Base-by-base conservation (phyloP, 2,329 filamentous ascomycete genomes). In the Dactylellina drechsleri region DNA sequence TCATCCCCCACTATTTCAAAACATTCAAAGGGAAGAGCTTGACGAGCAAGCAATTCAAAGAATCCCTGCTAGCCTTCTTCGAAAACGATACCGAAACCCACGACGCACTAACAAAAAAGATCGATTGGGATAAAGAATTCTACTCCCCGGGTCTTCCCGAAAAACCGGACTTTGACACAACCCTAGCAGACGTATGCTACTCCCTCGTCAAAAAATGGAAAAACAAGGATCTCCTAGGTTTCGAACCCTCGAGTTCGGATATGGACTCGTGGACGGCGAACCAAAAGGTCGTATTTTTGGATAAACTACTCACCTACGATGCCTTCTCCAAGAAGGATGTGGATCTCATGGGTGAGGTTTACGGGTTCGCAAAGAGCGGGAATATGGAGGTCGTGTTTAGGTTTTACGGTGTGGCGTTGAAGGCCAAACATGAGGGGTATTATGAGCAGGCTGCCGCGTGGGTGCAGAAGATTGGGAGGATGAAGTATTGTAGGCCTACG, bases 401-500 rank as follows among this genome's bases (percentile, higher is more conserved):
- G 0, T 98, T 92, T 83, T 91, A 92, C 80, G 87, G 88, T 64
- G 87, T 97, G 40, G 92, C 92, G 0, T 86, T 99, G 80, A 87
- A 87, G 79, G 91, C 92, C 12, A 87, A 89, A 68, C 91, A 93
- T 79, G 82, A 86, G 60, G 87, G 85, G 68, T 87, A 91, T 43
- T 92, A 94, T 79, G 81, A 87, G 73, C 89, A 90, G 0, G 88
- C 92, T 0, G 89, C 90, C 0, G 87, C 91, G 71, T 84, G 97
- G 66, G 84, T 98, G 45, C 91, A 92, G 36, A 86, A 86, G 61
- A 93, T 97, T 23, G 95, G 95, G 12, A 86, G 95, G 68, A 98
- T 99, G 95, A 98, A 98, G 86, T 98, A 94, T 82, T 94, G 98
- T 72, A 86, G 94, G 56, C 92, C 94, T 20, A 83, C 98, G 80